These are phyloP conservation scores for Cardamine resedifolia DNA, from an alignment of 345 rosid genomes.

Conservation along the genomic window DNA sequence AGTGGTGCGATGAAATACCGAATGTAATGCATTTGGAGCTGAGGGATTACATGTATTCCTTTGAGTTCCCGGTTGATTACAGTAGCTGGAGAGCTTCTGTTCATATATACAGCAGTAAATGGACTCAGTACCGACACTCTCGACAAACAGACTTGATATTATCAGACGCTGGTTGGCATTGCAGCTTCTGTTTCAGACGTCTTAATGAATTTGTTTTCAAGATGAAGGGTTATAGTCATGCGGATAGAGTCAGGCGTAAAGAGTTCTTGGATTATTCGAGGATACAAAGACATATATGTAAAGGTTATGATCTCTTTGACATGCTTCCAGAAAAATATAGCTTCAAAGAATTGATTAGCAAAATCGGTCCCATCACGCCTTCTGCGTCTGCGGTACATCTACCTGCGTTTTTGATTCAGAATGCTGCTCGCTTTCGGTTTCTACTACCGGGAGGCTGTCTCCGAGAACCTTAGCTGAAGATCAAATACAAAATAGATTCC, in stretches of 20 bases:
- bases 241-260: constrained; percentile 63
- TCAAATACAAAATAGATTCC: too few relatives aligned
- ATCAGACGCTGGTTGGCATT: constrained; percentile 95
- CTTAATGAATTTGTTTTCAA: constrained; percentile 71
- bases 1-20: constrained; percentile 85
- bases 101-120: constrained; percentile 45
- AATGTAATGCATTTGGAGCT: constrained; percentile 68
- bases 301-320: constrained; percentile 72
- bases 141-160: constrained; percentile 63
- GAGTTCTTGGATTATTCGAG: constrained; percentile 53
- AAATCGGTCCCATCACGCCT: constrained; percentile 67
- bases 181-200: constrained; percentile 78
- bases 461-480: constrained; percentile 36
- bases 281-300: constrained; percentile 68
- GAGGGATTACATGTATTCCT: constrained; percentile 80
- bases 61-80: constrained; percentile 86
- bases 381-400: constrained; percentile 93
- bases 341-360: constrained; percentile 75
- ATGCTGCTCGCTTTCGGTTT: constrained; percentile 69
- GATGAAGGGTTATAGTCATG: constrained; percentile 95
- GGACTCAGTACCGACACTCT: constrained; percentile 73
- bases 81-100: constrained; percentile 82
- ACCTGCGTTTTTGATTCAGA: constrained; percentile 78
- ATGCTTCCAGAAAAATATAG: constrained; percentile 92
- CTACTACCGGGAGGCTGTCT: constrained; percentile 92